Base-by-base conservation (phyloP, 768 basidiomycete genomes). In the Hemileccinum impolitum region DNA sequence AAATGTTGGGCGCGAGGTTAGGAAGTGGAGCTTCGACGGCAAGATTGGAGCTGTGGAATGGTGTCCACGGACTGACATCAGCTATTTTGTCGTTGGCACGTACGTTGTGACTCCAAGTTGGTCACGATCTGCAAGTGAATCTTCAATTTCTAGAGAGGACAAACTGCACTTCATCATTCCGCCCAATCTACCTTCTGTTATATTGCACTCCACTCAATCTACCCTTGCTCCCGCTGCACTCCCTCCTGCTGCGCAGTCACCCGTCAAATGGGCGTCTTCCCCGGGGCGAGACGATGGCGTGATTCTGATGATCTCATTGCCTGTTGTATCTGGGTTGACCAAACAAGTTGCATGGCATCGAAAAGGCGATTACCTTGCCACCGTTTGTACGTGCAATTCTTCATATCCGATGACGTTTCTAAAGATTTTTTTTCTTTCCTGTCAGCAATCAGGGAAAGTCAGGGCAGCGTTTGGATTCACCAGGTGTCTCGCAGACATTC, bases 381-480 rank as follows among this genome's bases (percentile, higher is more conserved):
- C 90, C 42, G 93, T 98, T 51, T 89, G 95, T 97, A 65, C 70
- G 93, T 85, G 19, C 35, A 39, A 19, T 25, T 30, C n/a, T 43
- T 53, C 19, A 4, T 47, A 6, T 26, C 23, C 41, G 48, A 45
- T 46, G 51, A 37, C 44, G 17, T 52, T 46, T 25, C 26, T 48
- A 26, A 54, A 50, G 14, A 53, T 43, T 50, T 39, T 49, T 49
- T 51, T 49, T n/a, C 25, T 19, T 6, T 10, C 18, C 26, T 15
- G 0, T 56, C 53, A 87, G 85, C 85, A 14, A 79, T 72, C 57
- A 77, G 75, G 55, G 88, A 84, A 43, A 78, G 76, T 30, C 88
- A 91, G 63, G 85, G 87, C 31, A 82, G 84, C 39, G 90, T 97
- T 25, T 93, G 95, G 82, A 96, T 99, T 44, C 96, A 99, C 64